Conservation (phyloP, 1,139 yeast species). For the Geotrichum aggregatum region DNA sequence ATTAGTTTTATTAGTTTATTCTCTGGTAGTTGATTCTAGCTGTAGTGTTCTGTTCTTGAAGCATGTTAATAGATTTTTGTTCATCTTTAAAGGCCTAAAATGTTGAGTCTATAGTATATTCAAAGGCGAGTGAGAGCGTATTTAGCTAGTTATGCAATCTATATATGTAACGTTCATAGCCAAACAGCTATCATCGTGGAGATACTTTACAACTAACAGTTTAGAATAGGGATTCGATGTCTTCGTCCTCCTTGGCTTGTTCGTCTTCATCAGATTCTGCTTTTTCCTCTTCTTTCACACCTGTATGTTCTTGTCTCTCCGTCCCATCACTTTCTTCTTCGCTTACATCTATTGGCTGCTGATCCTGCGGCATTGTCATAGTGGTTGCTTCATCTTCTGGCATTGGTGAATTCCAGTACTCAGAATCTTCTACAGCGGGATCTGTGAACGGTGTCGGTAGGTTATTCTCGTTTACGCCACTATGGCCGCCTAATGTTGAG, state of each 20-base stretch:
- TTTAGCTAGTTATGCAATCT: too few relatives aligned
- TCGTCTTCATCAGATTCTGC: slow-evolving; percentile 37
- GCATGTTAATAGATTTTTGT: slow-evolving; percentile 1
- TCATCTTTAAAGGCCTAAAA: too few relatives aligned
- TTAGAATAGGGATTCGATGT: slow-evolving; percentile 44
- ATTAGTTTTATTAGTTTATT: not conserved
- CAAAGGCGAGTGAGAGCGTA: too few relatives aligned
- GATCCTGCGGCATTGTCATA: slow-evolving; percentile 22
- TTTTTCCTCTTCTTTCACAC: slow-evolving; percentile 16
- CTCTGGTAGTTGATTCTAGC: not conserved
- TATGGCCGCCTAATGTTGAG: slow-evolving; percentile 13
- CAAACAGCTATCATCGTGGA: too few relatives aligned
- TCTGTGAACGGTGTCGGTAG: slow-evolving; percentile 10
- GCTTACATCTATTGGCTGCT: slow-evolving; percentile 38
- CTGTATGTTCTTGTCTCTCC: slow-evolving; percentile 1
- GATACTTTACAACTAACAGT: too few relatives aligned
- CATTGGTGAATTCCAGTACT: not conserved
- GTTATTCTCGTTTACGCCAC: slow-evolving; percentile 31
- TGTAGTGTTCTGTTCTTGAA: too few relatives aligned
- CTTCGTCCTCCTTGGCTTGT: slow-evolving; percentile 43
- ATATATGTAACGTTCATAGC: too few relatives aligned
- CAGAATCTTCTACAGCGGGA: not conserved
- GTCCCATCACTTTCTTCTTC: slow-evolving; percentile 31
- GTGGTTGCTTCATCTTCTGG: slow-evolving; percentile 20
- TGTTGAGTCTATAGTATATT: too few relatives aligned